A percentile compares a stretch with the other conserved stretches of the same genome.
phyloP scores from a whole-genome alignment of 768 basidiomycete species.

The Daedalea quercina region DNA sequence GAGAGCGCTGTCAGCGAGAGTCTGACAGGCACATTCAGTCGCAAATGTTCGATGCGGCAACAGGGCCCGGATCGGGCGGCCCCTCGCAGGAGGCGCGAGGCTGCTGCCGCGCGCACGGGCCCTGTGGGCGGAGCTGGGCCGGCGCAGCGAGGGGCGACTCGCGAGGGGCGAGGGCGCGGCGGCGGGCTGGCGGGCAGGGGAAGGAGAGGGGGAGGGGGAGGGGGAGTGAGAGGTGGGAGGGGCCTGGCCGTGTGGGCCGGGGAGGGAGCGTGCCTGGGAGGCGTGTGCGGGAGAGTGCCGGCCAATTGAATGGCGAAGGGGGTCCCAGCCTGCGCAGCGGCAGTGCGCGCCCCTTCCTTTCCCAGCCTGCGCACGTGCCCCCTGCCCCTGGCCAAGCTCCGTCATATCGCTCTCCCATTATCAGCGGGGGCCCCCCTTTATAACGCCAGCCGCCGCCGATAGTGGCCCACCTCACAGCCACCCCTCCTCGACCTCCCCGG shows the following conservation, averaged over 20 bases:
- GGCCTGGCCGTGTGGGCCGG: background rate
- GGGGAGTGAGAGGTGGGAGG: background rate
- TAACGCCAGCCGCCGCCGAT: slow-evolving; percentile 1
- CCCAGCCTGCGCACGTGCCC: too few relatives aligned
- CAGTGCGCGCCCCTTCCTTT: too few relatives aligned
- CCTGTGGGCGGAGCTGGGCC: too few relatives aligned
- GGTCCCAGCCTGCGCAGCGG: background rate
- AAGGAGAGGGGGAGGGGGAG: background rate
- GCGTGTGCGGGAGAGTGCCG: background rate
- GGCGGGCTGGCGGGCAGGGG: background rate
- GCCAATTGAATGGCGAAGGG: slow-evolving; percentile 1
- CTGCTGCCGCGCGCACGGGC: too few relatives aligned
- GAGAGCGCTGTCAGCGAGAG: too few relatives aligned
- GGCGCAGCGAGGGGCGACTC: too few relatives aligned
- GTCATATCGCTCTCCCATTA: slow-evolving; percentile 6
- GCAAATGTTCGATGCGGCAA: too few relatives aligned
- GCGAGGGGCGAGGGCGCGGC: too few relatives aligned
- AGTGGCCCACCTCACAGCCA: slow-evolving; percentile 2
- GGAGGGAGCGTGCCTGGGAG: background rate
- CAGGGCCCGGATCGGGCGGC: too few relatives aligned
- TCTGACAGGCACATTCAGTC: too few relatives aligned
- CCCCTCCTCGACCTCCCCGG: background rate
- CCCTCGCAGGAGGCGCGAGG: too few relatives aligned
- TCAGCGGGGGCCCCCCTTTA: slow-evolving; percentile 1
- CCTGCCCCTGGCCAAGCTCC: slow-evolving; percentile 12